phyloP scores from a whole-genome alignment of 371 early-diverging fungal species.

The Apophysomyces ossiformis region DNA sequence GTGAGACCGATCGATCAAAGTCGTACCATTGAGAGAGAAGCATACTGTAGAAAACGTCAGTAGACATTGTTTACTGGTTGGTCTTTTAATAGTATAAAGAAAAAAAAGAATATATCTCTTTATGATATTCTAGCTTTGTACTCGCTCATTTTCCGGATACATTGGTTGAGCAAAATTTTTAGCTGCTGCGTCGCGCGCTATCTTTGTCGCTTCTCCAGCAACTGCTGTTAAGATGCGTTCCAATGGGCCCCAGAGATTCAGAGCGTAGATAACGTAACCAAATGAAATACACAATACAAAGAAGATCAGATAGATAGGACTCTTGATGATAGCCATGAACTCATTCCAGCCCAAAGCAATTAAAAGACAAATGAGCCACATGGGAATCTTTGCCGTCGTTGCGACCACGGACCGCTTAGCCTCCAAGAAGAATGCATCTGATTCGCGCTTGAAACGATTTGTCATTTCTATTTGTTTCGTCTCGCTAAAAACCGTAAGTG shows the following conservation, averaged over 20 bases:
- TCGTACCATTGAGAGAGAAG: too few relatives aligned
- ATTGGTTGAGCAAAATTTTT: conserved; percentile 6
- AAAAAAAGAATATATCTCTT: neutral
- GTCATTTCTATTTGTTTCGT: conserved; percentile 76
- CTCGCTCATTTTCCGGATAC: conserved; percentile 1
- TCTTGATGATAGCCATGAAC: conserved; percentile 78
- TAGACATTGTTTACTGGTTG: too few relatives aligned
- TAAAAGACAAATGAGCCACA: conserved; percentile 83
- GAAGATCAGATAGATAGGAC: conserved; percentile 79
- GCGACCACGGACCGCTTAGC: conserved; percentile 94
- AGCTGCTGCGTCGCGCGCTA: conserved; percentile 23
- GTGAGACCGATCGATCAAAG: too few relatives aligned
- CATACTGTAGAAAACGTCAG: too few relatives aligned
- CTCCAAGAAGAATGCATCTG: conserved; percentile 90
- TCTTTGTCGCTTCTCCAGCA: conserved; percentile 45
- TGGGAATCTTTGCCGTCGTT: conserved; percentile 85
- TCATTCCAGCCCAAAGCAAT: conserved; percentile 94
- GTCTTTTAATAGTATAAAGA: too few relatives aligned
- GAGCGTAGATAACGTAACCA: conserved; percentile 64
- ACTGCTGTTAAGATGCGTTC: conserved; percentile 52
- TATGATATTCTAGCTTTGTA: neutral
- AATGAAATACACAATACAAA: conserved; percentile 49
- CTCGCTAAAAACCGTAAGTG: conserved; percentile 68
- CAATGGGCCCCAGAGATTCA: conserved; percentile 73
- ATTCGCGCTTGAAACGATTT: conserved; percentile 86